Percentiles rank a stretch among this genome's conserved stretches.
Evolutionary conservation across 2,329 filamentous ascomycete species (phyloP).

Genomic region (Aspergillus ruber): DNA sequence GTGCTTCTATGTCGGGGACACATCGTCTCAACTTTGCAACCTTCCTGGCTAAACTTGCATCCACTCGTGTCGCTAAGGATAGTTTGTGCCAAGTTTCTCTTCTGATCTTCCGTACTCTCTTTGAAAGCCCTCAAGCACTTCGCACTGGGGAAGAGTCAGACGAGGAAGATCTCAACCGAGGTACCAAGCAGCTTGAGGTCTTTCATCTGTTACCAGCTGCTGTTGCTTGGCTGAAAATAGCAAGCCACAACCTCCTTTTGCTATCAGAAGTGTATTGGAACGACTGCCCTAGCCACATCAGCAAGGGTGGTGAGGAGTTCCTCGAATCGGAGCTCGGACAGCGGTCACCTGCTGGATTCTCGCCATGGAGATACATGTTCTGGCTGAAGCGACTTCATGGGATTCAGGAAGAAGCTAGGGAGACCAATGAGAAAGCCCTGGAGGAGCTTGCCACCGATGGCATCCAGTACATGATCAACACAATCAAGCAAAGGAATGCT

Average conservation of each 20-base stretch:
- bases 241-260: constrained; percentile 12
- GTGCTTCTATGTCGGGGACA: constrained; percentile 10
- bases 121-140: constrained; percentile 11
- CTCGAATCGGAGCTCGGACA: constrained; percentile 17
- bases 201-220: constrained; percentile 13
- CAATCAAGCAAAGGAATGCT: constrained; percentile 11
- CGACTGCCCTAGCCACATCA: constrained; percentile 12
- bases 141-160: constrained; percentile 10
- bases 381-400: constrained; percentile 21
- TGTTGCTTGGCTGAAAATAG: constrained; percentile 13
- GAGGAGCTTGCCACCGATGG: constrained; percentile 14
- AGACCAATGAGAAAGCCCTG: constrained; percentile 11
- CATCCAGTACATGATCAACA: constrained; percentile 15
- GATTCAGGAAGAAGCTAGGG: constrained; percentile 13
- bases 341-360: constrained; percentile 16
- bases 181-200: constrained; percentile 6
- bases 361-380: constrained; percentile 20
- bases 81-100: constrained; percentile 16
- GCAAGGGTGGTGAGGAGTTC: constrained; percentile 12
- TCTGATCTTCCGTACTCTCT: constrained; percentile 11
- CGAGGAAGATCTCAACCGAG: constrained; percentile 8
- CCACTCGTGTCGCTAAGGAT: constrained; percentile 15
- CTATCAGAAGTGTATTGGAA: constrained; percentile 17
- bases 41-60: constrained; percentile 20
- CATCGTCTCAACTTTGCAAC: constrained; percentile 16